These are phyloP conservation scores for Kockiozyma suomiensis DNA, from an alignment of 805 yeast species.

Conservation along the genomic window DNA sequence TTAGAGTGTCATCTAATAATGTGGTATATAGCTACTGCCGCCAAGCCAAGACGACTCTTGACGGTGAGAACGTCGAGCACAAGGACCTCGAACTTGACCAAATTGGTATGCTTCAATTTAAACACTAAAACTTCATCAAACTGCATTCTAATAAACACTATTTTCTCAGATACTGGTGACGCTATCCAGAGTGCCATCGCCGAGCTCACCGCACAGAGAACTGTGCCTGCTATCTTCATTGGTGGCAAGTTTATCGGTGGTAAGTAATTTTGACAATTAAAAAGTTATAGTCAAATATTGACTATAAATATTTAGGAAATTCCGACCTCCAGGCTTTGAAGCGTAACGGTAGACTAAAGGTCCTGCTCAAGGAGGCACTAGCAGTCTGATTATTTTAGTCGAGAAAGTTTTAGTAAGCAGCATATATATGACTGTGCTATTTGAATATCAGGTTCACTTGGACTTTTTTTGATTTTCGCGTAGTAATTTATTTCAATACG, in stretches of 20 bases:
- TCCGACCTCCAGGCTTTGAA: conserved; percentile 78
- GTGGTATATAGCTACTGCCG: conserved; percentile 43
- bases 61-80: conserved; percentile 49
- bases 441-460: no score
- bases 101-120: conserved; percentile 16
- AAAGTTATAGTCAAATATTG: background rate
- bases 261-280: background rate
- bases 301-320: conserved; percentile 46
- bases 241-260: conserved; percentile 95
- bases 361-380: conserved; percentile 37
- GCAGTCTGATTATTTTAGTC: background rate
- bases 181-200: conserved; percentile 78
- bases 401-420: no score
- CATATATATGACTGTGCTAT: no score
- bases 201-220: conserved; percentile 82
- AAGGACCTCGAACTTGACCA: conserved; percentile 41
- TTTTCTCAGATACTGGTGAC: conserved; percentile 64
- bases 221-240: conserved; percentile 92
- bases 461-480: no score
- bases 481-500: no score
- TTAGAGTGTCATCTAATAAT: background rate
- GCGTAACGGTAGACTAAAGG: conserved; percentile 60
- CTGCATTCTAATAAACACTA: background rate
- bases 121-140: no score
- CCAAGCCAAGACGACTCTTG: conserved; percentile 50